phyloP scores from a whole-genome alignment of 805 yeast species.

The Kazachstania martiniae region DNA sequence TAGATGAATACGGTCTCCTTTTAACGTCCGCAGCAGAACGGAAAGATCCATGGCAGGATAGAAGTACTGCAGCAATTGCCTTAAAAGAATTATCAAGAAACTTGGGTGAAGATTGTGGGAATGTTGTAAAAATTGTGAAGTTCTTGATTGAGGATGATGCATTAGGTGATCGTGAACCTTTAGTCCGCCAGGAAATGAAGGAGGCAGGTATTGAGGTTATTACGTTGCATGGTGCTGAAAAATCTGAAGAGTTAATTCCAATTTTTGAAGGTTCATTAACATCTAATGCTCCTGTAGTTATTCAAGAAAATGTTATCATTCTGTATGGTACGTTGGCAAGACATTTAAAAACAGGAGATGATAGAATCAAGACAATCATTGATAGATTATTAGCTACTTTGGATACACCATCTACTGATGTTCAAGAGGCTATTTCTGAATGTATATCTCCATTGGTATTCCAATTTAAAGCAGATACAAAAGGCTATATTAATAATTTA shows the following conservation, averaged over 20 bases:
- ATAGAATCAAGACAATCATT: conserved; percentile 53
- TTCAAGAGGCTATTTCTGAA: conserved; percentile 77
- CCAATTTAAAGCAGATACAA: conserved; percentile 40
- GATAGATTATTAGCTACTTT: conserved; percentile 63
- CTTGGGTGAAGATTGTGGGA: conserved; percentile 27
- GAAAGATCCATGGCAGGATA: conserved; percentile 72
- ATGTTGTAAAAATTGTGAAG: conserved; percentile 44
- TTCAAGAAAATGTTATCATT: conserved; percentile 73
- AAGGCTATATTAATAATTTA: conserved; percentile 44
- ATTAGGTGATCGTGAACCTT: conserved; percentile 60
- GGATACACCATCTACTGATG: conserved; percentile 81
- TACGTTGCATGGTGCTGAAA: conserved; percentile 48
- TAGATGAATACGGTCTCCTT: conserved; percentile 73
- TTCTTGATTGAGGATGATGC: conserved; percentile 57
- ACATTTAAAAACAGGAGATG: conserved; percentile 60
- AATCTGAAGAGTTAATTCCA: conserved; percentile 67
- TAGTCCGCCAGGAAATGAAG: conserved; percentile 73
- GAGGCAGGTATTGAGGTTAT: conserved; percentile 80
- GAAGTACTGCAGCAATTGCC: conserved; percentile 72
- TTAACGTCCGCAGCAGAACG: conserved; percentile 49
- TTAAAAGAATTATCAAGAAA: conserved; percentile 45
- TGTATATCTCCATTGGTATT: conserved; percentile 77
- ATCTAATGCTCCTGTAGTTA: conserved; percentile 29
- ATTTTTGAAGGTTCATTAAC: conserved; percentile 61
- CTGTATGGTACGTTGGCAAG: conserved; percentile 86